Evolutionary conservation across 2,329 filamentous ascomycete species (phyloP).

Genomic region (Ascochyta pisi): DNA sequence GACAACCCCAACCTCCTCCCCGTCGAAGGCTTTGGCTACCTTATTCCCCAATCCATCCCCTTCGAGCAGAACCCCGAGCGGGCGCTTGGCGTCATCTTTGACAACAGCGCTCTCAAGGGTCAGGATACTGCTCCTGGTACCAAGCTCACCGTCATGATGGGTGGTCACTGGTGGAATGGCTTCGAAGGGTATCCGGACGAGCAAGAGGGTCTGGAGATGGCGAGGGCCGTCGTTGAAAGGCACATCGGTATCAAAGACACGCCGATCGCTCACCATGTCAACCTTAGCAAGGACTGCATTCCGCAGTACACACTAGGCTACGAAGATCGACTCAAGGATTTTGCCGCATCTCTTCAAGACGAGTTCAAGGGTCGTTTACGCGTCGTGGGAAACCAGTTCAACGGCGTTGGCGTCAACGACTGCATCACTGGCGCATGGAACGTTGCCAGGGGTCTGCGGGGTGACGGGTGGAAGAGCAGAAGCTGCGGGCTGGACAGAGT

Average conservation of each 20-base stretch:
- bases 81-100: slow-evolving; percentile 90
- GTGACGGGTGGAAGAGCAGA: slow-evolving; percentile 39
- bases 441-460: slow-evolving; percentile 52
- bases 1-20: slow-evolving; percentile 68
- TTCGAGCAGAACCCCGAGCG: slow-evolving; percentile 78
- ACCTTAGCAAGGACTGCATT: slow-evolving; percentile 75
- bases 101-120: slow-evolving; percentile 70
- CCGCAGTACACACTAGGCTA: slow-evolving; percentile 91
- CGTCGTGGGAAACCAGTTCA: slow-evolving; percentile 61
- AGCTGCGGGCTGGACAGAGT: slow-evolving; percentile 36
- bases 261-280: slow-evolving; percentile 67
- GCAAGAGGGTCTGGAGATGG: slow-evolving; percentile 72
- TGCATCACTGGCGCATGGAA: slow-evolving; percentile 63
- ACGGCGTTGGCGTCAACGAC: slow-evolving; percentile 59
- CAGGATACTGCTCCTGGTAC: slow-evolving; percentile 70
- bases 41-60: slow-evolving; percentile 78
- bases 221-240: slow-evolving; percentile 70
- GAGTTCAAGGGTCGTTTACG: slow-evolving; percentile 69
- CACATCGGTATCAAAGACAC: slow-evolving; percentile 75
- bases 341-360: slow-evolving; percentile 62
- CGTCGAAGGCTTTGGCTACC: slow-evolving; percentile 83
- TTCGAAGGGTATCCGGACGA: slow-evolving; percentile 68
- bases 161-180: slow-evolving; percentile 88
- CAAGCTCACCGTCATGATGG: slow-evolving; percentile 92
- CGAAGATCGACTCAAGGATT: slow-evolving; percentile 62